phyloP scores from a whole-genome alignment of 2,329 filamentous ascomycete genomes.

The Catunica adiposa region DNA sequence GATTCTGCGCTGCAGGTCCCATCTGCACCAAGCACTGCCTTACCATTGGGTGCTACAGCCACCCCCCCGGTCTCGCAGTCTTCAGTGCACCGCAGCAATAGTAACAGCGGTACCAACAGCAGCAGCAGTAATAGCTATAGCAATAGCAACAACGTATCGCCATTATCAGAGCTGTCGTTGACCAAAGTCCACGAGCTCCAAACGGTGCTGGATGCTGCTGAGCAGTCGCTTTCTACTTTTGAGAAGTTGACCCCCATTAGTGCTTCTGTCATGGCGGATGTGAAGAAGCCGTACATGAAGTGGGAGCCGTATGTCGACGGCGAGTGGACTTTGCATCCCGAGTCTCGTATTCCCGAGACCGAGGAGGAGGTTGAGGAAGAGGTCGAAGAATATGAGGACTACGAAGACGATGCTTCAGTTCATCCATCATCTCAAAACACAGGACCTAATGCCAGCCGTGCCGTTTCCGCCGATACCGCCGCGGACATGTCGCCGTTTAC shows the following conservation, averaged over 20 bases:
- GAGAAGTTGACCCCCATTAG: background rate
- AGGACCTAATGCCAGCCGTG: constrained; percentile 15
- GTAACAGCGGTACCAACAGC: no score
- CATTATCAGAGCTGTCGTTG: background rate
- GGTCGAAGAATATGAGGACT: constrained; percentile 17
- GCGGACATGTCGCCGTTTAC: constrained; percentile 1
- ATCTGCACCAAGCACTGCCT: background rate
- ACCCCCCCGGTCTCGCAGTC: background rate
- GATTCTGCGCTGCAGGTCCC: background rate
- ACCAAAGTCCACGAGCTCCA: constrained; percentile 3
- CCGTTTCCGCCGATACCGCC: constrained; percentile 1
- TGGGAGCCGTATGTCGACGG: constrained; percentile 27
- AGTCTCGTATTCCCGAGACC: constrained; percentile 18
- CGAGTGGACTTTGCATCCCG: constrained; percentile 26
- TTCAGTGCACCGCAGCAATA: background rate
- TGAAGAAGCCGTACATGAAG: constrained; percentile 21
- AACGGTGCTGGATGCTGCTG: constrained; percentile 16
- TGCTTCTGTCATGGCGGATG: background rate
- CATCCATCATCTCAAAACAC: constrained; percentile 5
- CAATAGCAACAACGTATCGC: no score
- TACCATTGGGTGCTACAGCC: background rate
- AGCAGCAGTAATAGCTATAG: no score
- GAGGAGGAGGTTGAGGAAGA: constrained; percentile 19
- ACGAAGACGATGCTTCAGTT: constrained; percentile 16
- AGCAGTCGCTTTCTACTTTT: constrained; percentile 8